A percentile compares a stretch with the other conserved stretches of the same genome.
These are phyloP conservation scores for Syncephalastrum contaminatum DNA, from an alignment of 371 early-diverging fungal genomes.

Conservation along the genomic window DNA sequence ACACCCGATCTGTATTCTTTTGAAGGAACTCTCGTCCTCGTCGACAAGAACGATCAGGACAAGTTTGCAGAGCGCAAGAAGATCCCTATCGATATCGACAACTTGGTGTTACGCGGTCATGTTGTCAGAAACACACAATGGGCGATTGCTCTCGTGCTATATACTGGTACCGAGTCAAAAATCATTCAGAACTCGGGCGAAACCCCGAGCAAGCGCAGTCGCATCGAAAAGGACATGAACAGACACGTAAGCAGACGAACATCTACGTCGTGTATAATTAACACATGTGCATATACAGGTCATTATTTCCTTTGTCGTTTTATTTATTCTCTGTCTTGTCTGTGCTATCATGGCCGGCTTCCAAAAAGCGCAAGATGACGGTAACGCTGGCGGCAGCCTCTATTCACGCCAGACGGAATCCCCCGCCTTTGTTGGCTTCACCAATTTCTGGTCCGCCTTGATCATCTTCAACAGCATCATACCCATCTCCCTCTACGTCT, in stretches of 20 bases:
- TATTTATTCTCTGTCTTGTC: conserved; percentile 69
- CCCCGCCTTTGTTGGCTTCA: conserved; percentile 48
- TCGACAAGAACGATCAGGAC: conserved; percentile 18
- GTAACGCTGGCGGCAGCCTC: conserved; percentile 26
- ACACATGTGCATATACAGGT: conserved; percentile 33
- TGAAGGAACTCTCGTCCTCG: conserved; percentile 55
- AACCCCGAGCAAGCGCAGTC: conserved; percentile 86
- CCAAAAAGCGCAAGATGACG: conserved; percentile 32
- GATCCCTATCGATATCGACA: conserved; percentile 74
- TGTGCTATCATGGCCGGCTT: conserved; percentile 71
- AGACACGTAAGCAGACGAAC: conserved; percentile 57
- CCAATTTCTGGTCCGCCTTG: conserved; percentile 65
- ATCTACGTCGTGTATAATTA: background rate
- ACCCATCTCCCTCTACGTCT: conserved; percentile 96
- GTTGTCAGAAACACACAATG: conserved; percentile 87
- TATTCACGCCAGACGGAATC: conserved; percentile 33
- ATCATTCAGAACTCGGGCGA: conserved; percentile 85
- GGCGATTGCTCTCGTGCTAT: conserved; percentile 83
- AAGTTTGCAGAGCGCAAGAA: conserved; percentile 27
- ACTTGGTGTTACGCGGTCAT: conserved; percentile 89
- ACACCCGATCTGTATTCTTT: conserved; percentile 67
- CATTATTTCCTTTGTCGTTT: conserved; percentile 75
- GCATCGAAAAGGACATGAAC: conserved; percentile 90
- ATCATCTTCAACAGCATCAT: conserved; percentile 89
- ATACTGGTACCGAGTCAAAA: conserved; percentile 93